phyloP scores from a whole-genome alignment of 495 filamentous ascomycete species.

The Penicillium chermesinum region DNA sequence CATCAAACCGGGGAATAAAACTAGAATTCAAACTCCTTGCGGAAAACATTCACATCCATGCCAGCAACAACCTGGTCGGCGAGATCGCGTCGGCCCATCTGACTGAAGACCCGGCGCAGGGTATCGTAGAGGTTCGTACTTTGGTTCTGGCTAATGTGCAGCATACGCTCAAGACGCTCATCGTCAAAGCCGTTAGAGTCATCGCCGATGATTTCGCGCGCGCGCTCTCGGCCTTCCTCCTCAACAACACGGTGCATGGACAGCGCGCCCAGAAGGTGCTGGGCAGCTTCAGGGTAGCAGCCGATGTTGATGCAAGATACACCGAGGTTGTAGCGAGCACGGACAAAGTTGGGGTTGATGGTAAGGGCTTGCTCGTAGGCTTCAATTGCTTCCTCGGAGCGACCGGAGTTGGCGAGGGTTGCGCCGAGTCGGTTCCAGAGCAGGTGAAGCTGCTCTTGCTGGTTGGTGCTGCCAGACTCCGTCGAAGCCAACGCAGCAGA shows the following conservation, averaged over 20 bases:
- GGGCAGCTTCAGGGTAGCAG: conserved; percentile 85
- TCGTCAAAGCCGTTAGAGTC: conserved; percentile 56
- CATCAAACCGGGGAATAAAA: conserved; percentile 11
- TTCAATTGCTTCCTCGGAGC: conserved; percentile 90
- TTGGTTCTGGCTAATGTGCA: conserved; percentile 73
- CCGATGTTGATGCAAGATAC: conserved; percentile 97
- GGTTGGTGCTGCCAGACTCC: conserved; percentile 72
- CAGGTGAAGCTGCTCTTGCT: conserved; percentile 73
- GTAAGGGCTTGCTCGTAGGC: conserved; percentile 90
- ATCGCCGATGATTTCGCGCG: conserved; percentile 70
- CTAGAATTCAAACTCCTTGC: conserved; percentile 74
- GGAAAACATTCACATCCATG: conserved; percentile 87
- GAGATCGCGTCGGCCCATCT: conserved; percentile 87
- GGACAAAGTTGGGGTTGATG: conserved; percentile 90
- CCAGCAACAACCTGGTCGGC: conserved; percentile 79
- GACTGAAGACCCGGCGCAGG: conserved; percentile 81
- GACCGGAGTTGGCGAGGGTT: conserved; percentile 89
- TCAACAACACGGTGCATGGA: conserved; percentile 97
- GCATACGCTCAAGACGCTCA: conserved; percentile 70
- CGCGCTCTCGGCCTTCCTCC: conserved; percentile 74
- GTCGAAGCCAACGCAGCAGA: conserved; percentile 76
- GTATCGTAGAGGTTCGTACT: conserved; percentile 97
- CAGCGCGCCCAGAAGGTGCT: conserved; percentile 87
- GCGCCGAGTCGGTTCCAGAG: conserved; percentile 98
- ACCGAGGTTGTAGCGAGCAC: conserved; percentile 93